Conservation (phyloP, 768 basidiomycete genomes). For the Heimioporus sp. region DNA sequence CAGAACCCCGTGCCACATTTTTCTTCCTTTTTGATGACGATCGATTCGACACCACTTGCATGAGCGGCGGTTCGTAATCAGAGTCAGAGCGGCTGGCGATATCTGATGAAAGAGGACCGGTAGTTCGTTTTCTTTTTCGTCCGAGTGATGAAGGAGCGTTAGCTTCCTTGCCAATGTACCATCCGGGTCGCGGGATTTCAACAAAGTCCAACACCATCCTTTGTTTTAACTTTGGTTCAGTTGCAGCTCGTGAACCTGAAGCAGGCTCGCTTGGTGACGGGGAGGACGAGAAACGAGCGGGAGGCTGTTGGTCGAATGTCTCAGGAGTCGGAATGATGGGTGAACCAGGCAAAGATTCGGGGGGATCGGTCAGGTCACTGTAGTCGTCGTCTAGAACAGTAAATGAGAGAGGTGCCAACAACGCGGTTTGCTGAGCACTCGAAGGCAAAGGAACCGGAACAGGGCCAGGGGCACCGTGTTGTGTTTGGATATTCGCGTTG, state of each 20-base stretch:
- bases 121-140: constrained; percentile 14
- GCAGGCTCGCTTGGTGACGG: neutral
- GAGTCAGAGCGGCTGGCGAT: neutral
- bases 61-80: neutral
- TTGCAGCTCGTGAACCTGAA: neutral
- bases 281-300: neutral
- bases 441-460: neutral
- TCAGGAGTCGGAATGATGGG: neutral
- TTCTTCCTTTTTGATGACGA: constrained; percentile 15
- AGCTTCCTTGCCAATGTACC: constrained; percentile 7
- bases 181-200: constrained; percentile 13
- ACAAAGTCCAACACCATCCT: constrained; percentile 25
- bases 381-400: constrained; percentile 12
- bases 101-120: neutral
- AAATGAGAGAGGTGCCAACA: neutral
- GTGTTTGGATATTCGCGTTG: neutral
- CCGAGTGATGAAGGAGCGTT: neutral
- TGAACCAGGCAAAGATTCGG: constrained; percentile 16
- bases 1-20: constrained; percentile 18
- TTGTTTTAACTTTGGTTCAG: constrained; percentile 1
- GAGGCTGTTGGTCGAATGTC: neutral
- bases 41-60: neutral
- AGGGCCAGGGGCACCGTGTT: neutral
- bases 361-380: constrained; percentile 32
- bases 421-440: neutral